Evolutionary conservation across 73 alveolate species (phyloP), one percentile per base, ranked within the genome.

Genomic region (Paramecium sexaurelia): DNA sequence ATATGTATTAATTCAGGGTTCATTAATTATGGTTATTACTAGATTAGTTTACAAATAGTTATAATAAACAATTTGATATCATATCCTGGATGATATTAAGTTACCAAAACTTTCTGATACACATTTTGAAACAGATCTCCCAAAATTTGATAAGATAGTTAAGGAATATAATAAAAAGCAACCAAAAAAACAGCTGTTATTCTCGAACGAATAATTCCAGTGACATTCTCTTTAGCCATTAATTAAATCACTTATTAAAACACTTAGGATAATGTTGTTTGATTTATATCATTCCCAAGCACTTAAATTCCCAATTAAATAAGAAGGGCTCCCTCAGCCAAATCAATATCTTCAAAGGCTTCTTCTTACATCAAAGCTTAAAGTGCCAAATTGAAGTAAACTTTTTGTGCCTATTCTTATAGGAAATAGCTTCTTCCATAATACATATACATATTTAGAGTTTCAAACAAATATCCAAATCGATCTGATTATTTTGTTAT

Each of bases 281-380:
- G n/a, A 73, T 7, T 36, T 15, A 73, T 73, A 36, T 73, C 57
- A 15, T 33, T 39, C n/a, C 19, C 1, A 1, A 73, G 1, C 2
- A 33, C 43, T 73, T 33, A 6, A 17, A 73, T 73, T 73, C 87
- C 87, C 20, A 73, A 73, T 19, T 73, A 17, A 6, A 73, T 36
- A 2, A 73, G 37, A 73, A 73, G 87, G 9, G 87, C 87, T 73
- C 87, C 87, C 35, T 73, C 87, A 11, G 87, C 55, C 13, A 36
- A n/a, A 73, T 73, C 87, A 35, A 33, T 32, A n/a, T 73, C 87
- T 36, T 39, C 87, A 17, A 73, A 36, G 17, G 55, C 35, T 36
- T 73, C 87, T 15, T 73, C 55, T 73, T 36, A 13, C 17, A 39
- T 36, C 7, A 73, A 19, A 0, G 87, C 26, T 73, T 73, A 19